Conservation (phyloP, 108 stramenopile genomes). For the Skeletonema menzelii region DNA sequence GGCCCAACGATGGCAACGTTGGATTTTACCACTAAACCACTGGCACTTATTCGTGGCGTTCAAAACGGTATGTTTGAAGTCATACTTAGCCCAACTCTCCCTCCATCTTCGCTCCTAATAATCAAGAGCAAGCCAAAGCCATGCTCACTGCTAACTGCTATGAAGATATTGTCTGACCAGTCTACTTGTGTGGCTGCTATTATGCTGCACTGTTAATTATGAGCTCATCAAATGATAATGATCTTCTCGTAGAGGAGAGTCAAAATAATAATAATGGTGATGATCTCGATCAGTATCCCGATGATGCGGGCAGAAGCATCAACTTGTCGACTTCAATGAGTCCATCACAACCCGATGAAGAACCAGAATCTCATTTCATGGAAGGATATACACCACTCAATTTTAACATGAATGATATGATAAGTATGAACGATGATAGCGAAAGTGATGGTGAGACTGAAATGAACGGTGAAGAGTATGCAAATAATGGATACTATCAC, state of each 20-base stretch:
- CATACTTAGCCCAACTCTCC: no score
- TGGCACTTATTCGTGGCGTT: slow-evolving; percentile 9
- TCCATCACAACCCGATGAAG: background rate
- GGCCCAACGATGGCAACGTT: slow-evolving; percentile 78
- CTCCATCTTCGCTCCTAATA: no score
- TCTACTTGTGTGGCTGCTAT: no score
- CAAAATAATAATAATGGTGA: background rate
- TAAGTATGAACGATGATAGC: slow-evolving; percentile 8
- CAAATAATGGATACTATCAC: slow-evolving; percentile 33
- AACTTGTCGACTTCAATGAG: background rate
- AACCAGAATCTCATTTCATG: slow-evolving; percentile 10
- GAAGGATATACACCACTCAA: slow-evolving; percentile 50
- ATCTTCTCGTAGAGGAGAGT: background rate
- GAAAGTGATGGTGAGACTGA: slow-evolving; percentile 6
- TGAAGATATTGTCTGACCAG: no score
- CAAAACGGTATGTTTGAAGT: no score
- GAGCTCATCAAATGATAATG: background rate
- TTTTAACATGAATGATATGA: slow-evolving; percentile 39
- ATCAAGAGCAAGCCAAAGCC: no score
- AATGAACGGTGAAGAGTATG: slow-evolving; percentile 8
- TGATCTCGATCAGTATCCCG: background rate
- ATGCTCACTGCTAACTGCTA: no score
- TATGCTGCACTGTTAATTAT: background rate
- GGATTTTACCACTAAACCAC: slow-evolving; percentile 66
- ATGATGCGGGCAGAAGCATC: background rate